Evolutionary conservation across 768 basidiomycete species (phyloP), one percentile per base, ranked within the genome.

Genomic region (Lentinula guzmanii): DNA sequence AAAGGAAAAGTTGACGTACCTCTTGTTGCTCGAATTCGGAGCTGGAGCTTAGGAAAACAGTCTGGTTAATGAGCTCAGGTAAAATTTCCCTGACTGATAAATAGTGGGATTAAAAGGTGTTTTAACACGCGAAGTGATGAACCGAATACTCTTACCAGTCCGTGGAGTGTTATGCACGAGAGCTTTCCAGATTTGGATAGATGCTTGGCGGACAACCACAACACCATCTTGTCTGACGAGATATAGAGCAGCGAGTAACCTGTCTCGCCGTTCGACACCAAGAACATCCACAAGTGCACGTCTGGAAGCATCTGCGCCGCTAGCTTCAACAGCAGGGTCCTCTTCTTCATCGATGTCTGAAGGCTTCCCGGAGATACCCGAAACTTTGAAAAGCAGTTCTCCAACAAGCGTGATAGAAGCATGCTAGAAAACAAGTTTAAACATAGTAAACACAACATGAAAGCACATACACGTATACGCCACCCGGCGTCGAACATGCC

Each of bases 121-220:
- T 33, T 10, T 8, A n/a, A 11, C 61, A 15, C 48, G 34, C 42
- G 11, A 41, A 37, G 53, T 15, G 21, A 35, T 28, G 28, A 28
- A 28, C 28, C 28, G 39, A 28, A 57, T 37, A 53, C 50, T 33
- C 76, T 61, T 70, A 93, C 93, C 89, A 65, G 94, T 96, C 50
- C 89, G 81, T 5, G 93, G 95, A 0, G 94, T 96, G 67, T 96
- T 98, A 71, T 93, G 85, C 9, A 99, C 95, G 64, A 98, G 79
- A 4, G 94, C 96, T 75, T 98, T 98, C 97, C 97, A 99, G 65
- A 98, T 97, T 61, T 93, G 93, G 50, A 96, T 85, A 0, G 95
- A 91, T 2, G 93, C 86, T 70, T 93, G 91, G 43, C 96, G 86
- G 41, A 98, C 95, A 50, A 87, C 83, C 45, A 85, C 86, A 65